phyloP scores from a whole-genome alignment of 2,329 filamentous ascomycete genomes.

The Fusarium mangiferae region DNA sequence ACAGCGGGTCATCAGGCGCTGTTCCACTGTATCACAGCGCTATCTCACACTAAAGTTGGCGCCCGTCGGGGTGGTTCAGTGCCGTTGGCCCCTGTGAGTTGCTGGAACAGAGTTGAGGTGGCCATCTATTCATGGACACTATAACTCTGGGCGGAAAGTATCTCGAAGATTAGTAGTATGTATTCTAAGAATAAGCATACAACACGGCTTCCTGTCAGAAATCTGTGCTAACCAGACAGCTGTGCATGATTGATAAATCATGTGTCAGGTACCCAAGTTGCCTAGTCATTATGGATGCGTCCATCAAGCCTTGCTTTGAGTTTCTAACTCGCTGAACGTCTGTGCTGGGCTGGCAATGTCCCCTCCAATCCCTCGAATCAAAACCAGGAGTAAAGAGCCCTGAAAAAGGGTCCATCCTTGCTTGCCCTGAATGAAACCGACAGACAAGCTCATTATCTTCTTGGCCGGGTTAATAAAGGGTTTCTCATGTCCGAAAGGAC shows the following conservation, averaged over 20 bases:
- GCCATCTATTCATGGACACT: not conserved
- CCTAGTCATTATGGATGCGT: slow-evolving; percentile 18
- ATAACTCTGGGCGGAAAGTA: not conserved
- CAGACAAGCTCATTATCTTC: slow-evolving; percentile 3
- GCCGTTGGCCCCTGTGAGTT: not conserved
- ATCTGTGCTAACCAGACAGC: not conserved
- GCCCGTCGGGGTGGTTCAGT: slow-evolving; percentile 30
- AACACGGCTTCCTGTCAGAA: not conserved
- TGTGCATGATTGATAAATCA: slow-evolving; percentile 16
- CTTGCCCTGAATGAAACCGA: not conserved
- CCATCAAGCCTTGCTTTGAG: slow-evolving; percentile 24
- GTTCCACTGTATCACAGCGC: slow-evolving; percentile 40
- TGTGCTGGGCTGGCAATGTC: slow-evolving; percentile 26
- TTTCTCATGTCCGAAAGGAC: not conserved
- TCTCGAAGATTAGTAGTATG: not conserved
- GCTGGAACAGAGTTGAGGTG: not conserved
- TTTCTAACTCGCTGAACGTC: slow-evolving; percentile 16
- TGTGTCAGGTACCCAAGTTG: slow-evolving; percentile 13
- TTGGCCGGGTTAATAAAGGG: not conserved
- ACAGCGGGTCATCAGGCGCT: slow-evolving; percentile 36
- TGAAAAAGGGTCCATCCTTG: slow-evolving; percentile 21
- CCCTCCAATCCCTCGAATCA: slow-evolving; percentile 31
- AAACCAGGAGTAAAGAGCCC: slow-evolving; percentile 10
- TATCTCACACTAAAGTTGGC: slow-evolving; percentile 42
- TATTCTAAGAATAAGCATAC: slow-evolving; percentile 1